These are phyloP conservation scores for Plantago rigida DNA, from an alignment of 305 asterid species.

Conservation along the genomic window DNA sequence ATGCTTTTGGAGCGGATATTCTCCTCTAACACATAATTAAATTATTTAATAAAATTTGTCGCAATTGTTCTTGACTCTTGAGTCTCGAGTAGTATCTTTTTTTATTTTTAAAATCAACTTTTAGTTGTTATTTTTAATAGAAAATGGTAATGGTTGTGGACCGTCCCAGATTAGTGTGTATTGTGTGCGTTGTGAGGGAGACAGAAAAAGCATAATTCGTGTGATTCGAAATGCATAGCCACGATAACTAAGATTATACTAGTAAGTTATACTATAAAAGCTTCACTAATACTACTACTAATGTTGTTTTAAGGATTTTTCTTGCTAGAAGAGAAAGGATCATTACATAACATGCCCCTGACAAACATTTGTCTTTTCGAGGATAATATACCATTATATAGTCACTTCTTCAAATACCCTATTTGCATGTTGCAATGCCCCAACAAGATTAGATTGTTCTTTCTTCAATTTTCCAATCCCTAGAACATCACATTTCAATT, in stretches of 20 bases:
- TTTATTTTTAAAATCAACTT: too few relatives aligned
- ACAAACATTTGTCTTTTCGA: conserved; percentile 15
- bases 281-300: not conserved
- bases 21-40: too few relatives aligned
- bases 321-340: not conserved
- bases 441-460: not conserved
- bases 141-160: conserved; percentile 5
- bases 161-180: conserved; percentile 28
- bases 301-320: conserved; percentile 14
- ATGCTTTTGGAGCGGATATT: too few relatives aligned
- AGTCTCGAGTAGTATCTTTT: too few relatives aligned
- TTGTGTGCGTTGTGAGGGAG: conserved; percentile 36
- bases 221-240: conserved; percentile 19
- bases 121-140: too few relatives aligned
- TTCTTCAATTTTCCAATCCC: not conserved
- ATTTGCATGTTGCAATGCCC: not conserved
- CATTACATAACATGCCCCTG: conserved; percentile 18
- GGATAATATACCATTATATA: not conserved
- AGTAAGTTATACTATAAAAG: not conserved
- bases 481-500: too few relatives aligned
- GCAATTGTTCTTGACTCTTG: too few relatives aligned
- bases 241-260: conserved; percentile 15
- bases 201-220: conserved; percentile 34
- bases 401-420: not conserved
- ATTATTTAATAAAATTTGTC: too few relatives aligned